Evolutionary conservation across 2,329 filamentous ascomycete species (phyloP).

Genomic region (Celoporthe dispersa): DNA sequence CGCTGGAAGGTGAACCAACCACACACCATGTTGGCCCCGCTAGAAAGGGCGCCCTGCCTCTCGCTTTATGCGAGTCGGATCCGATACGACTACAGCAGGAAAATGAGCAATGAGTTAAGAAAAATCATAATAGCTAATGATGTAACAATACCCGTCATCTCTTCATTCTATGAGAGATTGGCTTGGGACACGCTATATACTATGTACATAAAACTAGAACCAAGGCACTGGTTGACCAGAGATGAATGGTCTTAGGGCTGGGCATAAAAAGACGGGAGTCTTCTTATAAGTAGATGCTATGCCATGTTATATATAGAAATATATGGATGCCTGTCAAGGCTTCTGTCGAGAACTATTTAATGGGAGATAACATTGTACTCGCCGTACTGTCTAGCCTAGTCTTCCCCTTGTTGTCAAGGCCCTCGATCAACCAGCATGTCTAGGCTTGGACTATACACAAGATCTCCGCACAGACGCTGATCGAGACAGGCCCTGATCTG

Average conservation of each 20-base stretch:
- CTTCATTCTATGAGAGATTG: not conserved
- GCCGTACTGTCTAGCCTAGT: not conserved
- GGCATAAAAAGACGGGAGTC: too few species aligned
- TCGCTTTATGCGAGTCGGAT: not conserved
- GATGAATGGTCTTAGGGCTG: not conserved
- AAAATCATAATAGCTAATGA: slow-evolving; percentile 25
- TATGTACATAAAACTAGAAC: not conserved
- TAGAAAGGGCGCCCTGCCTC: too few species aligned
- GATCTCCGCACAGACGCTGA: too few species aligned
- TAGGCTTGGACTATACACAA: too few species aligned
- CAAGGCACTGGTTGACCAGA: not conserved
- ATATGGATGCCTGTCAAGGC: not conserved
- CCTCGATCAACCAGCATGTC: too few species aligned
- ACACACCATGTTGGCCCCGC: too few species aligned
- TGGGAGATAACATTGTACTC: not conserved
- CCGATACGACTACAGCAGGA: not conserved
- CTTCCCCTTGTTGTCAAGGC: too few species aligned
- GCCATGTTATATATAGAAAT: not conserved
- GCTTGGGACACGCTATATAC: not conserved
- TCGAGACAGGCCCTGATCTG: too few species aligned
- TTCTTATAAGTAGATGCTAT: not conserved
- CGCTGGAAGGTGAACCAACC: not conserved
- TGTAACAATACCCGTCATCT: slow-evolving; percentile 8
- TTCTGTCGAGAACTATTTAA: not conserved
- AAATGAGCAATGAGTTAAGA: not conserved